phyloP scores from a whole-genome alignment of 352 stramenopile genomes.

The Globisporangium nodosum region DNA sequence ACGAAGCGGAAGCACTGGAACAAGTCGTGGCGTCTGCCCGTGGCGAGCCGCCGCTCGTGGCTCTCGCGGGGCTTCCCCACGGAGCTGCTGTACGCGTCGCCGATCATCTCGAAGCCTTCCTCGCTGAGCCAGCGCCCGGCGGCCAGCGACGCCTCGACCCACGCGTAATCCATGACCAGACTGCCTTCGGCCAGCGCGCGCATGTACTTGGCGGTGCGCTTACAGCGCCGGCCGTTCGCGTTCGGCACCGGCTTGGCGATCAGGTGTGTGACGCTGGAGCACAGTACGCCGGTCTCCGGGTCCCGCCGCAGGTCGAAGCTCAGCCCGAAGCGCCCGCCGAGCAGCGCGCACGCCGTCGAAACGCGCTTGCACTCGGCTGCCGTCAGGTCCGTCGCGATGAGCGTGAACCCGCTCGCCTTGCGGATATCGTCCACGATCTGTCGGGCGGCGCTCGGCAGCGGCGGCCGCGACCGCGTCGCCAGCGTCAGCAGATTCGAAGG shows the following conservation, averaged over 20 bases:
- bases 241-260: constrained; percentile 58
- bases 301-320: constrained; percentile 69
- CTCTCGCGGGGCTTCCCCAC: constrained; percentile 65
- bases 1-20: constrained; percentile 76
- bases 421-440: constrained; percentile 8
- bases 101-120: constrained; percentile 65
- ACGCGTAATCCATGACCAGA: constrained; percentile 74
- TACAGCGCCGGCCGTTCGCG: constrained; percentile 40
- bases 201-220: constrained; percentile 86
- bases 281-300: constrained; percentile 25
- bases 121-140: constrained; percentile 65
- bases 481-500: neutral
- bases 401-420: constrained; percentile 27
- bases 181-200: constrained; percentile 63
- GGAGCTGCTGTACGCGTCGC: constrained; percentile 75
- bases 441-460: constrained; percentile 6
- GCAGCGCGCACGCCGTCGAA: constrained; percentile 42
- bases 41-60: constrained; percentile 38
- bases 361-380: constrained; percentile 50
- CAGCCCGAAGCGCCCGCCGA: constrained; percentile 66
- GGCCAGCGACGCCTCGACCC: constrained; percentile 59
- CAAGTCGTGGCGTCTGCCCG: constrained; percentile 61
- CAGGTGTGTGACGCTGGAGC: constrained; percentile 66
- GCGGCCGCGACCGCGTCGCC: neutral
- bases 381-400: constrained; percentile 57